Conservation (phyloP, 768 basidiomycete genomes). For the Amanita rubescens region DNA sequence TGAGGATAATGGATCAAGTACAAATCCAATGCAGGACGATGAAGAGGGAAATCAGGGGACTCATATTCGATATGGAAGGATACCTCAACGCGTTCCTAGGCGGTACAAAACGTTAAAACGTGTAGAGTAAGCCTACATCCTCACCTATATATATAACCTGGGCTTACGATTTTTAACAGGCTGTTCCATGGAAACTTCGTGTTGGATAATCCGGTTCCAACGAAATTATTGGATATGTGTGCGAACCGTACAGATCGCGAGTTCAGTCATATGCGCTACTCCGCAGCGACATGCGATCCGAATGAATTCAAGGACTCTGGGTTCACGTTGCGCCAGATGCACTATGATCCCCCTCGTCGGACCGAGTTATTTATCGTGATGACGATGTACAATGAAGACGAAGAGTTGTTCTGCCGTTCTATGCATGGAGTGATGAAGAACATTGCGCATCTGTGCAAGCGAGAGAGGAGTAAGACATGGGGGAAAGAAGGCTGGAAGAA, state of each 20-base stretch:
- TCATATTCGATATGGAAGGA: constrained; percentile 82
- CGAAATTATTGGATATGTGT: constrained; percentile 86
- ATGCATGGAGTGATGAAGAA: constrained; percentile 98
- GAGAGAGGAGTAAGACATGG: constrained; percentile 90
- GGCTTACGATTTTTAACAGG: constrained; percentile 22
- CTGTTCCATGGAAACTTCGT: constrained; percentile 93
- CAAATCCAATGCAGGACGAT: constrained; percentile 13
- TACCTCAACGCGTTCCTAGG: constrained; percentile 85
- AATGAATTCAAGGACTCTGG: constrained; percentile 79
- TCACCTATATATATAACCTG: not conserved
- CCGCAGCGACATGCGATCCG: constrained; percentile 93
- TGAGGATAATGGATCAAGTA: constrained; percentile 22
- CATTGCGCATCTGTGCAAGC: constrained; percentile 78
- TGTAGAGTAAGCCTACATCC: constrained; percentile 61
- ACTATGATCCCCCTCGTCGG: constrained; percentile 83
- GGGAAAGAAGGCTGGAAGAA: constrained; percentile 98
- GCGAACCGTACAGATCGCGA: constrained; percentile 73
- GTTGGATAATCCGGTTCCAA: constrained; percentile 81
- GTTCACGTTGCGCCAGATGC: constrained; percentile 85
- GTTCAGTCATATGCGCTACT: constrained; percentile 94
- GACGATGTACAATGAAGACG: constrained; percentile 97
- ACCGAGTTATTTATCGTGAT: constrained; percentile 97
- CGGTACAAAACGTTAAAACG: constrained; percentile 92
- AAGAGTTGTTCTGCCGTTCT: constrained; percentile 83
- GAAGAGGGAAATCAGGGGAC: constrained; percentile 21